phyloP scores from a whole-genome alignment of 805 yeast species.

The Zygoascus flipseniorum region DNA sequence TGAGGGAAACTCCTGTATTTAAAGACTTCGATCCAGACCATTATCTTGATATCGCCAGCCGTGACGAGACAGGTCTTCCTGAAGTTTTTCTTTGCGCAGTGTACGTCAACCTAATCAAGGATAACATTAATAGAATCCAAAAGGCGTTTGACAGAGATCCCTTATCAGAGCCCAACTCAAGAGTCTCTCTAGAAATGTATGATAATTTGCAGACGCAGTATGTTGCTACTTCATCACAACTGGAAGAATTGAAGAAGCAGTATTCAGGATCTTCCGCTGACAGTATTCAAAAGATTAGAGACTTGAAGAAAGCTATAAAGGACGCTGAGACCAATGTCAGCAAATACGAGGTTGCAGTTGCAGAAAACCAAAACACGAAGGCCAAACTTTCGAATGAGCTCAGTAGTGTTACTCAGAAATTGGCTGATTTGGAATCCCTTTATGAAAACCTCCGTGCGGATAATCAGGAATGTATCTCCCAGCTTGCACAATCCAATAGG shows the following conservation, averaged over 20 bases:
- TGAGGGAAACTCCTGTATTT: conserved; percentile 52
- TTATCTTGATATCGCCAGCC: conserved; percentile 40
- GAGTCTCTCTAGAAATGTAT: conserved; percentile 53
- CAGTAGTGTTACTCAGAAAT: conserved; percentile 16
- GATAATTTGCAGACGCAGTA: conserved; percentile 29
- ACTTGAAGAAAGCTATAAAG: conserved; percentile 31
- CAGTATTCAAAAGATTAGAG: conserved; percentile 1
- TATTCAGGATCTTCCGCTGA: background rate
- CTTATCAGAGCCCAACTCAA: conserved; percentile 55
- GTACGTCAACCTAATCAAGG: conserved; percentile 60
- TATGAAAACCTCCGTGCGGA: conserved; percentile 16
- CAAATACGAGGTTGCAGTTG: conserved; percentile 15
- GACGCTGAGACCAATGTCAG: conserved; percentile 31
- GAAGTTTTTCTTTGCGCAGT: conserved; percentile 60
- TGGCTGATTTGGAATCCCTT: conserved; percentile 8
- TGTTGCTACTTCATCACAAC: conserved; percentile 13
- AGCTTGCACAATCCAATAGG: conserved; percentile 28
- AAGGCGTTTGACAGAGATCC: conserved; percentile 72
- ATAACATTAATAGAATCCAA: conserved; percentile 58
- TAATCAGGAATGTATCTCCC: conserved; percentile 18
- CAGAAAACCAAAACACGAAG: conserved; percentile 9
- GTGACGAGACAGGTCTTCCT: conserved; percentile 83
- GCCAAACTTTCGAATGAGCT: background rate
- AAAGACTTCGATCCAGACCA: conserved; percentile 44
- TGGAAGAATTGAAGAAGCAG: conserved; percentile 14